Evolutionary conservation across 495 filamentous ascomycete species (phyloP), one percentile per base, ranked within the genome.

Genomic region (Aspergillus sparsus): DNA sequence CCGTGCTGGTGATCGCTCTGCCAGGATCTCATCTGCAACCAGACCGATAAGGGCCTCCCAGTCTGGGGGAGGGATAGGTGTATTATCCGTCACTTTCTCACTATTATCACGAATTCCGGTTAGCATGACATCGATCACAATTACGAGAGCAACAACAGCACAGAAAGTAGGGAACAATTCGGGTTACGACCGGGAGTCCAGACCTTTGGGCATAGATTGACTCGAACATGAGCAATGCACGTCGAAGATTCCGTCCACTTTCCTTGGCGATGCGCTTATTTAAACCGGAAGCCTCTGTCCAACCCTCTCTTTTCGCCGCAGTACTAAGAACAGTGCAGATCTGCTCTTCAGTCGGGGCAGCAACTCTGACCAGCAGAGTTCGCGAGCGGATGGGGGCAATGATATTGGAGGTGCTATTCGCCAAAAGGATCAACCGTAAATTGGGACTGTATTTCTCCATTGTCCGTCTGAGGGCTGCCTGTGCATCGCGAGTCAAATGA

Each of bases 401-500:
- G 66, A 98, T 98, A 66, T 97, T 97, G 57, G 92, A 90, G 34
- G 94, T 98, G 62, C 87, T 91, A 67, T 98, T 97, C 45, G 93
- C 95, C 49, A 98, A 77, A 47, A 98, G 76, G 49, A 98, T 97
- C 65, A 98, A 75, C 36, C 94, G 80, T 62, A 98, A 64, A 72
- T 98, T 98, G 18, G 94, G 93, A 62, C 88, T 92, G 76, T 98
- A 98, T 79, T 98, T 98, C 78, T 98, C 94, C 94, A 98, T 98
- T 0, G 94, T 98, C 57, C 94, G 82, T 70, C 94, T 84, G 70
- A 98, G 79, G 52, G 94, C 94, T 1, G 95, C 95, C 75, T 98
- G 94, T 7, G 94, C 94, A 83, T 98, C 94, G 44, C 94, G 77
- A 0, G 89, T 95, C 49, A 98, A 78, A 66, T 96, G 89, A 66